phyloP scores from a whole-genome alignment of 1,284 basidiomycete species.

The Peniophora sp. region DNA sequence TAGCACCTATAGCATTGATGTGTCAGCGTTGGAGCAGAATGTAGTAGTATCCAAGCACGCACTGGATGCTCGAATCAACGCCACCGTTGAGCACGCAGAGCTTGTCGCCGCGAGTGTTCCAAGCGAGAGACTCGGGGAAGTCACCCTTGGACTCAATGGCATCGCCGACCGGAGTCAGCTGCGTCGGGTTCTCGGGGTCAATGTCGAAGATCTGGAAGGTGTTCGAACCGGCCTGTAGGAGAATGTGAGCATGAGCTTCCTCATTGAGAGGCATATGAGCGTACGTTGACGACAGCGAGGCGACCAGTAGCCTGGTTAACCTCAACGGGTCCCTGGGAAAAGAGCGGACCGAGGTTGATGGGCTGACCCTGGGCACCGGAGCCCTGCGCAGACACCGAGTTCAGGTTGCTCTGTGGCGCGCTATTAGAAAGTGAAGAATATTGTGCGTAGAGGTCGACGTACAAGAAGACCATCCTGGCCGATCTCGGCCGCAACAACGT shows the following conservation, averaged over 20 bases:
- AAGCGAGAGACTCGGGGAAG: not conserved
- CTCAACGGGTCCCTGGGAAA: not conserved
- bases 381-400: not conserved
- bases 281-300: not conserved
- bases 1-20: slow-evolving; percentile 28
- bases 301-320: not conserved
- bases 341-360: not conserved
- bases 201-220: slow-evolving; percentile 1
- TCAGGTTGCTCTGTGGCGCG: not conserved
- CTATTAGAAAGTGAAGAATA: not conserved
- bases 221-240: slow-evolving; percentile 1
- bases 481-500: not conserved
- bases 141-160: not conserved
- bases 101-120: not conserved
- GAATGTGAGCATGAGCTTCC: not conserved
- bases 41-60: not conserved
- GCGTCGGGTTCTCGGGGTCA: not conserved
- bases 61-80: not conserved
- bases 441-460: not conserved
- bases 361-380: not conserved
- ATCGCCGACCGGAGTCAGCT: not conserved
- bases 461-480: not conserved
- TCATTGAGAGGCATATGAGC: not conserved
- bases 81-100: slow-evolving; percentile 1
- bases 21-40: too few relatives aligned